Base-by-base conservation (phyloP, 306 rosid species). In the Acmispon strigosus region DNA sequence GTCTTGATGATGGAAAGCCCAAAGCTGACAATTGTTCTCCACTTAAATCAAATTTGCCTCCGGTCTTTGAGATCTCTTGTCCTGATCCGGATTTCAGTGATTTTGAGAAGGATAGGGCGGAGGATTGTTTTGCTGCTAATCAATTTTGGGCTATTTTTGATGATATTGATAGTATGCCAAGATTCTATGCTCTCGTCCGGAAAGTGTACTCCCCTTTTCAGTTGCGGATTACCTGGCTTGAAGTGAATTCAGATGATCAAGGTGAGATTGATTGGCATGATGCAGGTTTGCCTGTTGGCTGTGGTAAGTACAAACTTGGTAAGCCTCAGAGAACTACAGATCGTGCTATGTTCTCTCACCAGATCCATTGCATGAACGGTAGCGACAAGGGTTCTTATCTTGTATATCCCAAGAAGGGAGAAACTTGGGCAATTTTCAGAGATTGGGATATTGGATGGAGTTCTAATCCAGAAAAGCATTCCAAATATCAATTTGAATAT, bases 361-460 rank as follows among this genome's bases (percentile, higher is more conserved):
- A 75, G 87, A 51, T 89, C 71, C 77, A 75, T 60, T 70, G 79
- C 69, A 64, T 59, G 49, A 89, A 83, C 71, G 82, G 76, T 43
- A 75, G 76, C 20, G 60, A 45, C 16, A 66, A 66, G 16, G 50
- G 62, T 67, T 9, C 78, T 22, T 87, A 62, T 62, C 34, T 86
- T 42, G 73, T 94, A 55, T 86, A 89, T 83, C 97, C 98, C 17
- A 72, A 76, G 67, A 86, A 84, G 80, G 97, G 97, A 29, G 97
- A 94, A 69, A 94, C 92, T 27, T 94, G 98, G 98, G 98, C 97
- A 51, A 58, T 94, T 48, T 94, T 81, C 77, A 86, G 80, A 82
- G 62, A 90, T 65, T 90, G 98, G 98, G 91, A 90, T 80, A 77
- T 85, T 11, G 79, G 82, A 22, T 90, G 98, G 97, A 78, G 86